Evolutionary conservation across 495 filamentous ascomycete species (phyloP), one percentile per base, ranked within the genome.

Genomic region (Sphaerosporella brunnea): DNA sequence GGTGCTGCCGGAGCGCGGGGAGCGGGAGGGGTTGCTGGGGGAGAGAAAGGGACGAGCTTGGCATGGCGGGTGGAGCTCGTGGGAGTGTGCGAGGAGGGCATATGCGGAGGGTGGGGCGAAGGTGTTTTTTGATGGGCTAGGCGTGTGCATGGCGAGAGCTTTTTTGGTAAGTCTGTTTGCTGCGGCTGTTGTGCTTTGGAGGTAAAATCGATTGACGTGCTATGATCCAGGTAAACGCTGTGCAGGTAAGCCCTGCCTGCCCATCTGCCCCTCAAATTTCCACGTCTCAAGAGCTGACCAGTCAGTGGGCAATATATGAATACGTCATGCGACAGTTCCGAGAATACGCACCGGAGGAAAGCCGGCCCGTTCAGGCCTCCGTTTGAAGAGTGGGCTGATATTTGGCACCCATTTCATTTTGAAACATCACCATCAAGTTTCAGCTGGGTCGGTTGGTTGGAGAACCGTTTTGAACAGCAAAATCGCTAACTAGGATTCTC

Each of bases 81-180:
- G 79, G 39, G 69, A 74, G 23, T 67, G 82, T 16, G 74, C 79
- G 0, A 75, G 58, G 61, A 62, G 74, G 16, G 69, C 72, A 2
- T 93, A 87, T 53, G 63, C 58, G 39, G 63, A 64, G 18, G 81
- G 79, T 37, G 85, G 86, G 4, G 18, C 69, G 11, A 60, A 63
- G 35, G 71, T 75, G 1, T 93, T 94, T 65, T 92, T 83, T 56
- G 68, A 77, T 25, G 86, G 86, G 1, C 63, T 94, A 36, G 72
- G 72, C 0, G 67, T 87, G 41, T 94, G 54, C 62, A 87, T 80
- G 62, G 62, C 75, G 2, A 65, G 86, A 52, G 86, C 86, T 4
- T 94, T 93, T 57, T 64, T 93, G 34, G 86, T 93, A 44, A 88
- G 93, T 66, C 13, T n/a, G n/a, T n/a, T n/a, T n/a, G n/a, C n/a